These are phyloP conservation scores for Trichoderma erinaceum DNA, from an alignment of 495 filamentous ascomycete species.

Conservation along the genomic window DNA sequence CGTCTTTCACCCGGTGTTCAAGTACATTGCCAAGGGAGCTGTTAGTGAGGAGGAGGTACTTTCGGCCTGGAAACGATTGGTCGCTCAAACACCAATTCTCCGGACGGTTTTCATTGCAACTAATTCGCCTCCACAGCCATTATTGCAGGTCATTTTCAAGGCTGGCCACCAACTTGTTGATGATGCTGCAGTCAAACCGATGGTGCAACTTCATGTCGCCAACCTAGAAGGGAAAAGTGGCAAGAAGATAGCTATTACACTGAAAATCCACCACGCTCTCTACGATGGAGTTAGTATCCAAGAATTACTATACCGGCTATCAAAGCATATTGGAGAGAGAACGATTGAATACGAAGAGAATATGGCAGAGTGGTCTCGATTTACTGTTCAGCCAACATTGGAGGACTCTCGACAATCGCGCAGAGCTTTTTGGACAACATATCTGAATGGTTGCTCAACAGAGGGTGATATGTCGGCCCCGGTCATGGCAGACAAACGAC, in stretches of 20 bases:
- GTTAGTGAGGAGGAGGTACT: conserved; percentile 33
- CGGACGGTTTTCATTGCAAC: conserved; percentile 56
- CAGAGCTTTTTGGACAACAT: conserved; percentile 21
- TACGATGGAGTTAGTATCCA: conserved; percentile 70
- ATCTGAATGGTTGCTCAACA: conserved; percentile 1
- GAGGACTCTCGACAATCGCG: background rate
- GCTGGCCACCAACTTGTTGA: background rate
- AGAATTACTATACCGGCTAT: conserved; percentile 37
- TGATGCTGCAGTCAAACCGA: conserved; percentile 16
- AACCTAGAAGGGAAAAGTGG: background rate
- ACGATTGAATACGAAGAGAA: background rate
- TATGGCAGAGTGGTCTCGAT: background rate
- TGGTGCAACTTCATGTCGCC: background rate
- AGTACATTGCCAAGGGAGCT: conserved; percentile 37
- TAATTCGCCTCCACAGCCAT: conserved; percentile 34
- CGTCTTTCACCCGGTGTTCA: conserved; percentile 59
- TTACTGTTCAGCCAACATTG: background rate
- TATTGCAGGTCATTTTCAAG: conserved; percentile 48
- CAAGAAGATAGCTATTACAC: conserved; percentile 24
- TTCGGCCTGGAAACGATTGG: conserved; percentile 51
- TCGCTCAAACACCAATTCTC: conserved; percentile 49
- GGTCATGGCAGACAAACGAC: background rate
- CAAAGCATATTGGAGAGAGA: background rate
- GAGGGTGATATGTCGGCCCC: background rate
- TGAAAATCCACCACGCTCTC: conserved; percentile 67